A percentile compares a stretch with the other conserved stretches of the same genome.
phyloP scores from a whole-genome alignment of 2,329 filamentous ascomycete genomes.

The Diaporthe caulivora region DNA sequence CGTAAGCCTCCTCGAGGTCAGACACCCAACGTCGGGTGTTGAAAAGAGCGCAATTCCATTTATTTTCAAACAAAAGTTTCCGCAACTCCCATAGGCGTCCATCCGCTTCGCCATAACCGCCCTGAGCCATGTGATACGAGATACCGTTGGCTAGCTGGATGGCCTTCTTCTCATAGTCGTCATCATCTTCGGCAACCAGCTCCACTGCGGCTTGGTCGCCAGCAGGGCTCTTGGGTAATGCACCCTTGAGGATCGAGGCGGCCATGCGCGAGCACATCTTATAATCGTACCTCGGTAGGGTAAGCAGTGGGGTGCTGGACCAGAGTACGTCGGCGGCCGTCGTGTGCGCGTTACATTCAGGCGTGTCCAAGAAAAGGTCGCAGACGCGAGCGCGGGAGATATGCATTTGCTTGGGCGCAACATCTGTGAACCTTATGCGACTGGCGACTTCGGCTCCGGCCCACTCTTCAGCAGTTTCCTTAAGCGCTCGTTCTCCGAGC shows the following conservation, averaged over 20 bases:
- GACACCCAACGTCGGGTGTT: conserved; percentile 91
- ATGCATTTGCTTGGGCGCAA: conserved; percentile 93
- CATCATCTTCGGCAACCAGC: conserved; percentile 82
- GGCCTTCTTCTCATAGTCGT: conserved; percentile 86
- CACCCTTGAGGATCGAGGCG: conserved; percentile 91
- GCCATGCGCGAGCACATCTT: conserved; percentile 99
- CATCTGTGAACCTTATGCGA: conserved; percentile 94
- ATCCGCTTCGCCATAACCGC: conserved; percentile 63
- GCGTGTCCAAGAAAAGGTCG: conserved; percentile 95
- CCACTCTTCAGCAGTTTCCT: conserved; percentile 84
- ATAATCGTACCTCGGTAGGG: conserved; percentile 90
- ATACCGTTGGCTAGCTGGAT: conserved; percentile 75
- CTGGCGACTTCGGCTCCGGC: conserved; percentile 86
- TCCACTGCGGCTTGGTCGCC: conserved; percentile 78
- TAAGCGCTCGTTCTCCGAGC: conserved; percentile 87
- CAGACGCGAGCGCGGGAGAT: conserved; percentile 92
- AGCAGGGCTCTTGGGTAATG: conserved; percentile 79
- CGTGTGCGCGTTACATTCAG: conserved; percentile 98
- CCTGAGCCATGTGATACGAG: conserved; percentile 63
- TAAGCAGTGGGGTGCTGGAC: conserved; percentile 94
- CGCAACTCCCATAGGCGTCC: conserved; percentile 85
- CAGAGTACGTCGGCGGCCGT: conserved; percentile 96
- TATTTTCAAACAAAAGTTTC: conserved; percentile 82
- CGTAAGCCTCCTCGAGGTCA: conserved; percentile 90
- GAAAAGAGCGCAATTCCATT: conserved; percentile 90